Base-by-base conservation (phyloP, 345 rosid genomes). In the Eucalyptus regnans region DNA sequence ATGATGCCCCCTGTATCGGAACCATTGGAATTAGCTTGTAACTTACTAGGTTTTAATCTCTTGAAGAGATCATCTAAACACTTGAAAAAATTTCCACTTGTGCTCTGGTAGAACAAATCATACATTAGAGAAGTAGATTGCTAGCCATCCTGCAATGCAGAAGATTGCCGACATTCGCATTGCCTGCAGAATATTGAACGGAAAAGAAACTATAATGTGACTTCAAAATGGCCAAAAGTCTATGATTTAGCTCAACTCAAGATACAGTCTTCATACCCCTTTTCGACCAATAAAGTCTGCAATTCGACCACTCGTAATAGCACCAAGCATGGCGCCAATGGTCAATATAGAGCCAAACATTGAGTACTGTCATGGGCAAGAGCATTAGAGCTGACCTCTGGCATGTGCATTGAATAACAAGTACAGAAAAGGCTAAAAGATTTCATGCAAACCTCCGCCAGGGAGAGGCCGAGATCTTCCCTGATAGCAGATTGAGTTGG, bases 291-390 rank as follows among this genome's bases (percentile, higher is more conserved):
- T 58, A 62, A 92, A 91, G 91, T 97, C 99, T 89, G 98, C 94
- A 25, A 95, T 91, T 86, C 91, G 87, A 25, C 99, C 99, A 89
- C 99, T 96, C 31, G 95, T 91, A 80, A 96, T 88, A 92, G 99
- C 99, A 68, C 99, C 99, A 89, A 96, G 86, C 99, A 97, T 97
- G 88, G 98, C 99, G 29, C 99, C 99, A 50, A 96, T 96, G 66
- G 99, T 97, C 88, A 97, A 71, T 87, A 97, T 96, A n/a, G 99
- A 97, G 33, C 99, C 99, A 91, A 97, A 97, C 94, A 94, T 91
- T 18, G 99, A 96, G 94, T 96, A 97, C 99, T 97, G 93, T 88
- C 52, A 44, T 66, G 31, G 12, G 15, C 20, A 29, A 51, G 44
- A 81, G 37, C 54, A 51, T 22, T 44, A 41, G 48, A 41, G 84